These are phyloP conservation scores for Angomonas ambiguus DNA, from an alignment of 208 protist genomes.

Conservation along the genomic window DNA sequence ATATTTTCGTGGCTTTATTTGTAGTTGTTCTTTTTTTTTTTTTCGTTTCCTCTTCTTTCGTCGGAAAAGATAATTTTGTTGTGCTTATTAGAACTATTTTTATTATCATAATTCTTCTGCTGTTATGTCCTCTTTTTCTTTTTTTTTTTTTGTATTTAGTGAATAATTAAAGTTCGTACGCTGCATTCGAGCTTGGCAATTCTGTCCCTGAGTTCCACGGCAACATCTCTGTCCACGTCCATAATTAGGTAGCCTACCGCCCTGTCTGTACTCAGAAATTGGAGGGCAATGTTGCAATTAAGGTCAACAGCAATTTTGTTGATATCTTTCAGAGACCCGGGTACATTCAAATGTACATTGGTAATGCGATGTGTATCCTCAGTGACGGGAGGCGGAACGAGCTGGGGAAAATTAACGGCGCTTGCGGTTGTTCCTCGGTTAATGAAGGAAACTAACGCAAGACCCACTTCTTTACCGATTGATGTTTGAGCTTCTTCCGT, in stretches of 20 bases:
- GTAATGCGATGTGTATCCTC: slow-evolving; percentile 66
- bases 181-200: slow-evolving; percentile 48
- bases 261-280: slow-evolving; percentile 68
- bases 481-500: slow-evolving; percentile 90
- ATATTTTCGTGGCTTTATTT: no score
- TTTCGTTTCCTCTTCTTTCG: neutral
- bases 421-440: slow-evolving; percentile 74
- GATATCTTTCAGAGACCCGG: slow-evolving; percentile 88
- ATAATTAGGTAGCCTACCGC: slow-evolving; percentile 81
- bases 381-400: slow-evolving; percentile 48
- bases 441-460: slow-evolving; percentile 80
- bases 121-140: neutral
- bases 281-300: slow-evolving; percentile 75
- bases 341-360: slow-evolving; percentile 89
- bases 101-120: neutral
- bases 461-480: slow-evolving; percentile 89
- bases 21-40: neutral
- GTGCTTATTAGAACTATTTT: neutral
- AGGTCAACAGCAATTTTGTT: slow-evolving; percentile 85
- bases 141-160: neutral
- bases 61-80: no score
- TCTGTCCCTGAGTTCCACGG: slow-evolving; percentile 30
- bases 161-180: slow-evolving; percentile 55
- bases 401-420: slow-evolving; percentile 91
- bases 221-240: slow-evolving; percentile 61